Percentiles rank a stretch among this genome's conserved stretches.
Evolutionary conservation across 2,329 filamentous ascomycete species (phyloP).

Genomic region (Diaporthe sp.): DNA sequence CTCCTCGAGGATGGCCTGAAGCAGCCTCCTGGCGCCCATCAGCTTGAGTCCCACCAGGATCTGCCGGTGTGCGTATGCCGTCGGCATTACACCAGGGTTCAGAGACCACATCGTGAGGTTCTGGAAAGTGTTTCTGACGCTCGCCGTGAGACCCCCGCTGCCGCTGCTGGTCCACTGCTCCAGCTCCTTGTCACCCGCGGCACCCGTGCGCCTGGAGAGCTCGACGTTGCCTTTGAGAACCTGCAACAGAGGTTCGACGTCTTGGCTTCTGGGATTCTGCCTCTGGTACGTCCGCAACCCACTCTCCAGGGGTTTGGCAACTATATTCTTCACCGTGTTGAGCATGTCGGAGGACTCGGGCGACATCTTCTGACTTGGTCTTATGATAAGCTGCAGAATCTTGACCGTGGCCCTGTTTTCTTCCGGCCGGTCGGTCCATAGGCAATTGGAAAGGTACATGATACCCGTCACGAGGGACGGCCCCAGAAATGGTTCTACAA

Average conservation of each 20-base stretch:
- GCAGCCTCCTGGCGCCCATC: conserved; percentile 71
- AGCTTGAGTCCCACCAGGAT: conserved; percentile 73
- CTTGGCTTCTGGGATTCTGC: conserved; percentile 75
- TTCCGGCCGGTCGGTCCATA: conserved; percentile 74
- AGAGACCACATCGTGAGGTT: conserved; percentile 77
- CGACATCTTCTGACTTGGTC: conserved; percentile 75
- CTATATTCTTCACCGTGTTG: conserved; percentile 77
- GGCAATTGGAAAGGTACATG: conserved; percentile 77
- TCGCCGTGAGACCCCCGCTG: conserved; percentile 68
- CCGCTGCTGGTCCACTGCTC: conserved; percentile 74
- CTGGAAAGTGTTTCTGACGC: conserved; percentile 73
- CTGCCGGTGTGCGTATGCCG: conserved; percentile 81
- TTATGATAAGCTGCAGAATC: conserved; percentile 80
- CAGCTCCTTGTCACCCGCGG: conserved; percentile 75
- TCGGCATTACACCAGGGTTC: conserved; percentile 68
- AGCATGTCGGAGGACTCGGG: conserved; percentile 81
- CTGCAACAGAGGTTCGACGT: conserved; percentile 78
- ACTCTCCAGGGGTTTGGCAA: conserved; percentile 77
- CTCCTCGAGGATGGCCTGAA: conserved; percentile 77
- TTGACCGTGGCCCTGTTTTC: conserved; percentile 79
- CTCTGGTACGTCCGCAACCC: conserved; percentile 77
- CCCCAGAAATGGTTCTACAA: conserved; percentile 85
- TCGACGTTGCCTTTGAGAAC: conserved; percentile 73
- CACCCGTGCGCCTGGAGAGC: conserved; percentile 72
- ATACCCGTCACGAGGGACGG: conserved; percentile 83